Evolutionary conservation across 176 grass and related monocot species (phyloP).

Genomic region (Cymbopogon citratus): DNA sequence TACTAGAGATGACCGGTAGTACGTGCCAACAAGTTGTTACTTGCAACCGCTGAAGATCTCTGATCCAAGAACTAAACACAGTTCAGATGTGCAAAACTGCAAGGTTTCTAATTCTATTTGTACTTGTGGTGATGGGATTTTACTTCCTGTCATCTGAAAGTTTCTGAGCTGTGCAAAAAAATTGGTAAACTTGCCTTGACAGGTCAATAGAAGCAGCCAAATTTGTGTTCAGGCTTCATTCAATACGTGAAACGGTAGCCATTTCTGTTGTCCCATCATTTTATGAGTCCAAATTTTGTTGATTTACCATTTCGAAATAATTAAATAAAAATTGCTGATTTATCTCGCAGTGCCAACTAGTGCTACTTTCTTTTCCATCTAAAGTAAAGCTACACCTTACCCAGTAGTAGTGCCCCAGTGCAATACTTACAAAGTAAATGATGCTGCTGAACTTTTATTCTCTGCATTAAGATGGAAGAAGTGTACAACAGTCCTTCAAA

Average conservation of each 20-base stretch:
- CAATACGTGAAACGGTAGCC: neutral
- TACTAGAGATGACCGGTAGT: neutral
- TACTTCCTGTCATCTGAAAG: neutral
- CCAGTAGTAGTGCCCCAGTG: neutral
- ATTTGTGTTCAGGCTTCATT: neutral
- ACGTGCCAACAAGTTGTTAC: neutral
- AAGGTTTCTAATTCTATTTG: neutral
- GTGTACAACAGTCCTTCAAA: slow-evolving; percentile 10
- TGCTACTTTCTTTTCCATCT: neutral
- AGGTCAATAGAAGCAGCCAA: neutral
- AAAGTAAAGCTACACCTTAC: neutral
- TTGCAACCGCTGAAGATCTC: neutral
- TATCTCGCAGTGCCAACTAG: neutral
- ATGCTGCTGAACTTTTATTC: neutral
- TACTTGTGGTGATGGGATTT: neutral
- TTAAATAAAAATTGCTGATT: neutral
- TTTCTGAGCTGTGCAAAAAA: neutral
- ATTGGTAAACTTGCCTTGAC: neutral
- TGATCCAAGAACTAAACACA: neutral
- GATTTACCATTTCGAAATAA: neutral
- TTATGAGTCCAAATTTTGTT: neutral
- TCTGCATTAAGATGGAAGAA: neutral
- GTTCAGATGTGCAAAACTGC: neutral
- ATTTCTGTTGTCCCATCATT: neutral
- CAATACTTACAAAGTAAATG: neutral